phyloP scores from a whole-genome alignment of 441 rosid species.

The Populus hybrid region DNA sequence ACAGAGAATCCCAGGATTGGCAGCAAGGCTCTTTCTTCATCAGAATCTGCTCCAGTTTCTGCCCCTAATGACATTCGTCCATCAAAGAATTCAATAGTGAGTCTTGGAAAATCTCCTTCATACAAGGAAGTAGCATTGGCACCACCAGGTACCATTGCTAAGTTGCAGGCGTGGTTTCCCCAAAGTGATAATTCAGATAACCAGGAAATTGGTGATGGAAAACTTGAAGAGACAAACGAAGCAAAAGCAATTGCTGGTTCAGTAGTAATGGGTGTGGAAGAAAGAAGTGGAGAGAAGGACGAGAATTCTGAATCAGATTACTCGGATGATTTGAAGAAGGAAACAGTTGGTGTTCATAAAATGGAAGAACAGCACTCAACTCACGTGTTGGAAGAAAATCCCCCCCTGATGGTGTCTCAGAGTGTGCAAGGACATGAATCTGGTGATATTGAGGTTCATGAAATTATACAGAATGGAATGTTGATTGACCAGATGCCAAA shows the following conservation, averaged over 20 bases:
- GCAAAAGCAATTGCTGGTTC: constrained; percentile 33
- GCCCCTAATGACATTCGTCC: constrained; percentile 38
- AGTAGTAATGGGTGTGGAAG: constrained; percentile 23
- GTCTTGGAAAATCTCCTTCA: constrained; percentile 92
- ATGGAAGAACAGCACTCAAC: constrained; percentile 39
- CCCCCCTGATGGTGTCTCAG: constrained; percentile 31
- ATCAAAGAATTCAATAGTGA: constrained; percentile 43
- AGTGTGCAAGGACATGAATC: constrained; percentile 30
- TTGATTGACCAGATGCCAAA: constrained; percentile 33
- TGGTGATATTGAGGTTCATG: constrained; percentile 35
- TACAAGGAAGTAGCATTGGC: constrained; percentile 98
- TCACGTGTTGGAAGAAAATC: constrained; percentile 34
- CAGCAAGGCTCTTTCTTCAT: constrained; percentile 38
- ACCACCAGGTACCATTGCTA: constrained; percentile 84
- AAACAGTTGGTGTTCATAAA: constrained; percentile 31
- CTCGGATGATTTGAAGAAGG: constrained; percentile 25
- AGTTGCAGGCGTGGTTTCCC: constrained; percentile 58
- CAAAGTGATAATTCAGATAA: constrained; percentile 45
- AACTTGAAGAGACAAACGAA: constrained; percentile 38
- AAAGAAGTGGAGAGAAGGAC: constrained; percentile 31
- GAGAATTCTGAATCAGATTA: constrained; percentile 29
- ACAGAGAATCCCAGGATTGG: constrained; percentile 40
- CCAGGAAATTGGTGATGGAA: constrained; percentile 31
- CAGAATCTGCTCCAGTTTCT: constrained; percentile 43
- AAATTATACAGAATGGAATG: constrained; percentile 35